These are phyloP conservation scores for Hawksworthiomyces lignivorus DNA, from an alignment of 2,329 filamentous ascomycete species.

Conservation along the genomic window DNA sequence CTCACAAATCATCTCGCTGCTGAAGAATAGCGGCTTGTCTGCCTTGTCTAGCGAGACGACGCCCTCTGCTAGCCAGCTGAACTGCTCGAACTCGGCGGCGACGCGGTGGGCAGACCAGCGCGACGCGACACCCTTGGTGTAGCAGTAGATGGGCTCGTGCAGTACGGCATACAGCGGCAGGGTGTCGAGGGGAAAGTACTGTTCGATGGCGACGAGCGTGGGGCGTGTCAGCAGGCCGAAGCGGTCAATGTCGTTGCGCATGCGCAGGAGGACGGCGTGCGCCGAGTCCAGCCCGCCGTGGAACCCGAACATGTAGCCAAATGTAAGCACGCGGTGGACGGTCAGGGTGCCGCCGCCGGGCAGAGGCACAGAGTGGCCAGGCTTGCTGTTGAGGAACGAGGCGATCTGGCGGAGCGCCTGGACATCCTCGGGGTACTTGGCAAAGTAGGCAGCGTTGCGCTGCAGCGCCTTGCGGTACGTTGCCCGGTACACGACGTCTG, in stretches of 20 bases:
- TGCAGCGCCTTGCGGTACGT: constrained; percentile 62
- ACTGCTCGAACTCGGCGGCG: constrained; percentile 39
- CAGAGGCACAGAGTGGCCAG: constrained; percentile 46
- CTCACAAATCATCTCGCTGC: constrained; percentile 83
- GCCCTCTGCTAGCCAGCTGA: constrained; percentile 40
- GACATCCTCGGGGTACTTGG: constrained; percentile 77
- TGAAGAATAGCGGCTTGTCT: constrained; percentile 62
- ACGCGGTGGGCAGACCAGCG: constrained; percentile 69
- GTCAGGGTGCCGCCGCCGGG: constrained; percentile 69
- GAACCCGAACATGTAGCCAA: constrained; percentile 71
- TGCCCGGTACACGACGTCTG: constrained; percentile 68
- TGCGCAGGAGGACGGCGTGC: constrained; percentile 65
- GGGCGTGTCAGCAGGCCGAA: constrained; percentile 70
- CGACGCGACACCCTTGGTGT: constrained; percentile 53
- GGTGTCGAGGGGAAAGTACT: constrained; percentile 61
- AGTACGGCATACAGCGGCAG: constrained; percentile 78
- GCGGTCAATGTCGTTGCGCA: constrained; percentile 64
- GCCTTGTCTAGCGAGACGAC: constrained; percentile 18
- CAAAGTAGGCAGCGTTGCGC: constrained; percentile 73
- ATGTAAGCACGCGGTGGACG: constrained; percentile 63
- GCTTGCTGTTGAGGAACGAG: constrained; percentile 52
- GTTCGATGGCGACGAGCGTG: constrained; percentile 62
- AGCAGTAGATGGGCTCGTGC: constrained; percentile 83
- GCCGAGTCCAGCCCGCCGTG: constrained; percentile 70
- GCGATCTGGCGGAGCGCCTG: constrained; percentile 59